Conservation (phyloP, 139 green algal genomes). For the Chlamydomonas sp. region DNA sequence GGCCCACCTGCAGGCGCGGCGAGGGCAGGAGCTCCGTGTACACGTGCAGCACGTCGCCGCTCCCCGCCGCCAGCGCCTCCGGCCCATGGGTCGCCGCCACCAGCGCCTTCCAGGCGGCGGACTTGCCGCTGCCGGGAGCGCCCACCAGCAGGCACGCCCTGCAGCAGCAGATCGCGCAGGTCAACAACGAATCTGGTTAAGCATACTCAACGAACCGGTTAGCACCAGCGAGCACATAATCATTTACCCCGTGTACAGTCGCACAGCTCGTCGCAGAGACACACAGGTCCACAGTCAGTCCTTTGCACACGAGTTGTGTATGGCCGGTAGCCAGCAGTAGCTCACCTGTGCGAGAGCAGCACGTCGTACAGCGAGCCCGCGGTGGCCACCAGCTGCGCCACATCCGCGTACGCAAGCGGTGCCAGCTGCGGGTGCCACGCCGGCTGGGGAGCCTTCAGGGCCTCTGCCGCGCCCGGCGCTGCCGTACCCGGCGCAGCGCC, state of each 20-base stretch:
- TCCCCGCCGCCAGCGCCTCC: neutral
- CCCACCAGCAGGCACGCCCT: constrained; percentile 35
- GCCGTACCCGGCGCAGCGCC: neutral
- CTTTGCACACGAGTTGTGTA: too few species aligned
- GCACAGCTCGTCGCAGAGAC: too few species aligned
- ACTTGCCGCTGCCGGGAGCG: constrained; percentile 41
- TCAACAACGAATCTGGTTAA: too few species aligned
- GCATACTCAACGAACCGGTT: too few species aligned
- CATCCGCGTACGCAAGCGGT: neutral
- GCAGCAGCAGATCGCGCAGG: neutral
- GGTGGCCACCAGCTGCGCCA: neutral
- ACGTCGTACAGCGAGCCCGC: constrained; percentile 26
- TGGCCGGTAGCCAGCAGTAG: too few species aligned
- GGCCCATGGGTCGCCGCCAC: constrained; percentile 17
- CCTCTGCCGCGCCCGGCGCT: neutral
- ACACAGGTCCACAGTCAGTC: too few species aligned
- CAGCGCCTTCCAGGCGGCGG: constrained; percentile 40
- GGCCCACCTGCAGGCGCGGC: constrained; percentile 14
- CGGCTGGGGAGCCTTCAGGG: neutral
- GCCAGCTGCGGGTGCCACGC: neutral
- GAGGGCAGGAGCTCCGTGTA: constrained; percentile 34
- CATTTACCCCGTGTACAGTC: too few species aligned
- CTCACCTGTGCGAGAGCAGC: constrained; percentile 20
- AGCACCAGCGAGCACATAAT: too few species aligned
- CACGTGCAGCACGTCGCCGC: constrained; percentile 26